Percentiles rank a stretch among this genome's conserved stretches.
Conservation (phyloP, 345 rosid species). For the Acer saccharum region DNA sequence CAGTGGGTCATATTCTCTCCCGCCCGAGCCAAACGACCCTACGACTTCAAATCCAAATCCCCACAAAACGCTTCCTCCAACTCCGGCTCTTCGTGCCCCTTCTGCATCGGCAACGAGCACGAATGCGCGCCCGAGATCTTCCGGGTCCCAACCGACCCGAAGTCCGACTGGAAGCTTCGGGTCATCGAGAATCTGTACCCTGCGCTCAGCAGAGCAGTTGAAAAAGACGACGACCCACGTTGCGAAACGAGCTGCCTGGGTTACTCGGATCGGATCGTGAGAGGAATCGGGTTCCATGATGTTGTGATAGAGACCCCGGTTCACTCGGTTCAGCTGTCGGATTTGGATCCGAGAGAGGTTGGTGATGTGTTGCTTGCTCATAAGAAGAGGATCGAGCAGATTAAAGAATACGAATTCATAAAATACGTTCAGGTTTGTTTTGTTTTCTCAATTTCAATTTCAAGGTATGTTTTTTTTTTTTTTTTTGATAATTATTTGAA, state of each 20-base stretch:
- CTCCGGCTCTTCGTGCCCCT: slow-evolving; percentile 51
- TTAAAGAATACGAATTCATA: slow-evolving; percentile 48
- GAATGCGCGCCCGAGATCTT: slow-evolving; percentile 87
- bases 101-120: slow-evolving; percentile 84
- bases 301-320: slow-evolving; percentile 81
- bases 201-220: slow-evolving; percentile 63
- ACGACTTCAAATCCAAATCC: slow-evolving; percentile 75
- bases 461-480: background rate
- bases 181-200: slow-evolving; percentile 91
- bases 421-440: slow-evolving; percentile 64
- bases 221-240: background rate
- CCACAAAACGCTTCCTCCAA: slow-evolving; percentile 38
- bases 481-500: background rate
- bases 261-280: slow-evolving; percentile 25
- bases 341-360: slow-evolving; percentile 54
- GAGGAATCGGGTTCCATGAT: slow-evolving; percentile 83
- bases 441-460: background rate
- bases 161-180: slow-evolving; percentile 59
- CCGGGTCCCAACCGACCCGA: slow-evolving; percentile 58
- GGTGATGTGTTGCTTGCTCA: slow-evolving; percentile 67
- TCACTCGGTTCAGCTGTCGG: slow-evolving; percentile 65
- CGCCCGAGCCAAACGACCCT: slow-evolving; percentile 73
- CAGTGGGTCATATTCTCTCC: slow-evolving; percentile 84
- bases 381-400: slow-evolving; percentile 74
- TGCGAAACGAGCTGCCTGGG: slow-evolving; percentile 15